Base-by-base conservation (phyloP, 2,329 filamentous ascomycete species). In the Fusarium camptoceras region DNA sequence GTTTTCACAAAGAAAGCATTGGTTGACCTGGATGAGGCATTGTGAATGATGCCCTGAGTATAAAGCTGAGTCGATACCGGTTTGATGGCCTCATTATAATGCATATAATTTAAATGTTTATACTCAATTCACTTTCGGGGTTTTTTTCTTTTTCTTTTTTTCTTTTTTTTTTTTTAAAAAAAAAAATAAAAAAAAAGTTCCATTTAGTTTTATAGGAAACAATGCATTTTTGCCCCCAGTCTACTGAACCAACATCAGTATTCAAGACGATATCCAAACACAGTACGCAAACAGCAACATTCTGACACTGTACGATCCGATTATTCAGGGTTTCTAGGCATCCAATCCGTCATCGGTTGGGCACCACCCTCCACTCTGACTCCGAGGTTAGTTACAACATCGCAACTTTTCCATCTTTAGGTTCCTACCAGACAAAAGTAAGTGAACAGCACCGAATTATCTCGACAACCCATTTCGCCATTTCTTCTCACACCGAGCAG, bases 321-420 rank as follows among this genome's bases (percentile, higher is more conserved):
- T 55, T 46, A 39, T 50, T 47, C 48, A 50, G 55, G 30, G 46
- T 64, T 42, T 27, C 55, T 27, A 57, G 62, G 58, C 67, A 68
- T 64, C 67, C 60, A 51, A 64, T 64, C 67, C 64, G 54, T 64
- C 56, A 46, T 64, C 41, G 37, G 60, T 51, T 59, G 41, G 67
- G 49, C 67, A 64, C 59, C 67, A 55, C 58, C 34, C 58, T 63
- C 44, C 44, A 51, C 24, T 60, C 55, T 50, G 57, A 59, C 66
- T 58, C 47, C 51, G 37, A 59, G 28, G 43, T 54, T 46, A 68
- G 43, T 43, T 46, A 68, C 67, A 50, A 53, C 63, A 71, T 67
- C 42, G 16, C 51, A 48, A 46, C 66, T 54, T 59, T 55, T 55
- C 16, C 22, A 27, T 37, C 48, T 37, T 31, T 25, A 43, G 18